Evolutionary conservation across 1,284 basidiomycete species (phyloP), one percentile per base, ranked within the genome.

Genomic region (Tausonia pullulans): DNA sequence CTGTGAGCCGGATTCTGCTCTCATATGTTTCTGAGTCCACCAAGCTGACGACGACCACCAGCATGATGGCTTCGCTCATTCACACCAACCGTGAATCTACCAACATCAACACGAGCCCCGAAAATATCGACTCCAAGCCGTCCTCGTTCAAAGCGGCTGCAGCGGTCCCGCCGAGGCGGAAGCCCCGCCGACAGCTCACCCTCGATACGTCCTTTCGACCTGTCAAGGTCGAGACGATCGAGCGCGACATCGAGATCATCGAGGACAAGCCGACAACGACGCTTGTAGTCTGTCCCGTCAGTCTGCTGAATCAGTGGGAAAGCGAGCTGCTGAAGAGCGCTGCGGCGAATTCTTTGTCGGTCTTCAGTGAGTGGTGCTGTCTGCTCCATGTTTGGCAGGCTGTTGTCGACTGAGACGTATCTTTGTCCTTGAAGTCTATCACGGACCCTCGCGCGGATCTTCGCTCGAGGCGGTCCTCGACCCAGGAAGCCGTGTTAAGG

Each of bases 21-120:
- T 40, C 52, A 54, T 16, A 54, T 16, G 41, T 16, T 54, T 54
- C 27, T 54, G 52, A 13, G 52, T 54, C n/a, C 11, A 27, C 27
- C 27, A 27, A 27, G 27, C 27, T 16, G 11, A 27, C 9, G 9
- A 11, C 52, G 55, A 8, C 14, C 44, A 8, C 2, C 0, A 93
- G 95, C 71, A 95, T 96, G 91, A 78, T 97, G 60, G 89, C 93
- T 1, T 86, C 91, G 10, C 82, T 98, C 50, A 87, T 98, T 41
- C 92, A 96, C 70, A 85, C 84, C 10, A 90, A 87, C 68, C 81
- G 81, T 51, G 80, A 79, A 62, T 41, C 46, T 39, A 60, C 43
- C n/a, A 49, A 64, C 16, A 16, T 48, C 50, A 44, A 54, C 40
- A n/a, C 8, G 10, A 9, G 27, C 27, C 27, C 27, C 27, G 27